Percentiles rank a stretch among this genome's conserved stretches.
phyloP scores from a whole-genome alignment of 495 filamentous ascomycete genomes.

The Tetracladium setigerum region DNA sequence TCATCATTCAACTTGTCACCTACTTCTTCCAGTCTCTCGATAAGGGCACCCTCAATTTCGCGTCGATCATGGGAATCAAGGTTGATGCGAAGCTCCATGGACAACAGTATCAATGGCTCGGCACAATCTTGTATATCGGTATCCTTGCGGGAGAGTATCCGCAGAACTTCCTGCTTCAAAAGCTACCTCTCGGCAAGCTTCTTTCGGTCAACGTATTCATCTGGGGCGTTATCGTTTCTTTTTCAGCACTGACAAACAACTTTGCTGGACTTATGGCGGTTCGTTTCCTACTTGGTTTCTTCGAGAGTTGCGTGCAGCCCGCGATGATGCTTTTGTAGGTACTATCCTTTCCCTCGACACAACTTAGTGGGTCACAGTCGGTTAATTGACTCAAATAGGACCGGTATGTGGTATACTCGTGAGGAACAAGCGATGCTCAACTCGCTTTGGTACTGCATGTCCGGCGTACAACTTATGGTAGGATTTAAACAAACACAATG shows the following conservation, averaged over 20 bases:
- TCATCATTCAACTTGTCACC: constrained; percentile 34
- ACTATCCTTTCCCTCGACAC: too few relatives aligned
- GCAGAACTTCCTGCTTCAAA: constrained; percentile 50
- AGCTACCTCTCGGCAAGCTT: constrained; percentile 51
- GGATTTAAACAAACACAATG: constrained; percentile 45
- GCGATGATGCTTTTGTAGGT: constrained; percentile 51
- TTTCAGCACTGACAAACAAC: constrained; percentile 38
- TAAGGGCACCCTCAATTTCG: constrained; percentile 50
- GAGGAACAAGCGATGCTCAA: constrained; percentile 49
- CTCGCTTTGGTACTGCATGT: constrained; percentile 55
- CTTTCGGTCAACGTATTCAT: constrained; percentile 49
- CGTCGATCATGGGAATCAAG: constrained; percentile 49
- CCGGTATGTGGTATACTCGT: constrained; percentile 56
- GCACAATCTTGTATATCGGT: constrained; percentile 54
- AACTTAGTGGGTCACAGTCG: too few relatives aligned
- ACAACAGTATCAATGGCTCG: constrained; percentile 45
- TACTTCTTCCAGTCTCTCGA: constrained; percentile 56
- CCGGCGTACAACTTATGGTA: constrained; percentile 40
- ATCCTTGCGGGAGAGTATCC: constrained; percentile 58
- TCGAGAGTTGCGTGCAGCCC: constrained; percentile 52
- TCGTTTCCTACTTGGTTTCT: constrained; percentile 52
- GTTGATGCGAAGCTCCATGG: constrained; percentile 37
- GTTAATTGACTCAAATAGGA: too few relatives aligned
- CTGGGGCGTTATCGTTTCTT: constrained; percentile 48
- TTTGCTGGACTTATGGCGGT: constrained; percentile 44